Base-by-base conservation (phyloP, 2,329 filamentous ascomycete species). In the Aureobasidium sp. region DNA sequence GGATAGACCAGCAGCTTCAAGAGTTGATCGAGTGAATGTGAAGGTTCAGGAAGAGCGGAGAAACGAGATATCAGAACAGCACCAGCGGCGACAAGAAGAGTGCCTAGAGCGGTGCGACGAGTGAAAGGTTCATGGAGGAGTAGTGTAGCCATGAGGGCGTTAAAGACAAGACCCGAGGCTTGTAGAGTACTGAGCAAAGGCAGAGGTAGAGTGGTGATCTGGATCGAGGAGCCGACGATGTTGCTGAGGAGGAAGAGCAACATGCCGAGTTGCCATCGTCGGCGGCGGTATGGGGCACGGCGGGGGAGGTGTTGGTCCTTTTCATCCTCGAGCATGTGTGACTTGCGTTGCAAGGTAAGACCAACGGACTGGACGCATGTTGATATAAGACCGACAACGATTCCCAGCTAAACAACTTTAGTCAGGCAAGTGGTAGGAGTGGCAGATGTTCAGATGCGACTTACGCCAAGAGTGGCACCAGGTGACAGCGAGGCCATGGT, bases 231-330 rank as follows among this genome's bases (percentile, higher is more conserved):
- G 64, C 94, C 94, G 61, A 97, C 82, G 62, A 99, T 82, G 74
- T 99, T 99, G 65, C 94, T 90, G 67, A 96, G 81, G 67, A 99
- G 86, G 76, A 99, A 99, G 86, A 99, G 94, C 72, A 87, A 85
- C 92, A 99, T 97, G 63, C 94, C 94, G 67, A 84, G 80, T 83
- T 97, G 94, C 94, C 94, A 99, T 82, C 92, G 84, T 70, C 92
- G 85, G 71, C 94, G 85, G 71, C 88, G 88, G 76, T 97, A 95
- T 5, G 94, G 91, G 48, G 94, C 93, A 65, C 93, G 83, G 68
- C 89, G 87, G 64, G 87, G 80, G 76, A 94, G 86, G 73, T 90
- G 87, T 34, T 82, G 80, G 57, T 86, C 84, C 76, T 96, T 96
- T 78, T 95, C 91, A 78, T 99, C 94, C 79, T 99, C 94, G 72